phyloP scores from a whole-genome alignment of 176 grass and related monocot genomes.

The Stipa capillata region DNA sequence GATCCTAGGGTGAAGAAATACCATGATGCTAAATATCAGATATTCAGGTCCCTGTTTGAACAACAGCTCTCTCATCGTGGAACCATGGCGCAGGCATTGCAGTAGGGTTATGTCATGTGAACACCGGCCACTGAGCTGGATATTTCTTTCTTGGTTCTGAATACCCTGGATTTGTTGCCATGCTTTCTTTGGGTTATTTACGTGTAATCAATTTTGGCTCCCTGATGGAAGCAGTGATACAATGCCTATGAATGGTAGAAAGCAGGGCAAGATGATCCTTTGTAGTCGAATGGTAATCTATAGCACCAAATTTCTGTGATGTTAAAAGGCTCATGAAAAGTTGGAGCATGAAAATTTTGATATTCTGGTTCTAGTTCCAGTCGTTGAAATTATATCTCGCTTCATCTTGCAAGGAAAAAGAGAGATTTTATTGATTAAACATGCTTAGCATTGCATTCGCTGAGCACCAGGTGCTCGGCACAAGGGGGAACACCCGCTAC shows the following conservation, averaged over 20 bases:
- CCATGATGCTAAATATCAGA: constrained; percentile 72
- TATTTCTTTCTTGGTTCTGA: neutral
- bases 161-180: neutral
- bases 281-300: neutral
- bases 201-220: neutral
- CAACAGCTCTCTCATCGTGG: constrained; percentile 58
- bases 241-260: neutral
- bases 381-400: neutral
- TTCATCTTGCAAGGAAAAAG: neutral
- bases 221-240: neutral
- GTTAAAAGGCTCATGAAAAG: neutral
- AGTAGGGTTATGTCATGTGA: constrained; percentile 27
- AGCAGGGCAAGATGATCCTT: neutral
- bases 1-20: constrained; percentile 78
- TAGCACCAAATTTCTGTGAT: neutral
- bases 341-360: neutral
- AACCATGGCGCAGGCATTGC: constrained; percentile 55
- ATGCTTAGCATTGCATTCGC: neutral
- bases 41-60: constrained; percentile 78
- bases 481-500: neutral
- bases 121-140: neutral
- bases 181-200: neutral
- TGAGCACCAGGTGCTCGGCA: neutral
- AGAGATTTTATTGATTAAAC: neutral
- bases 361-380: neutral